Evolutionary conservation across 805 yeast species (phyloP), one percentile per base, ranked within the genome.

Genomic region (Millerozyma miso): DNA sequence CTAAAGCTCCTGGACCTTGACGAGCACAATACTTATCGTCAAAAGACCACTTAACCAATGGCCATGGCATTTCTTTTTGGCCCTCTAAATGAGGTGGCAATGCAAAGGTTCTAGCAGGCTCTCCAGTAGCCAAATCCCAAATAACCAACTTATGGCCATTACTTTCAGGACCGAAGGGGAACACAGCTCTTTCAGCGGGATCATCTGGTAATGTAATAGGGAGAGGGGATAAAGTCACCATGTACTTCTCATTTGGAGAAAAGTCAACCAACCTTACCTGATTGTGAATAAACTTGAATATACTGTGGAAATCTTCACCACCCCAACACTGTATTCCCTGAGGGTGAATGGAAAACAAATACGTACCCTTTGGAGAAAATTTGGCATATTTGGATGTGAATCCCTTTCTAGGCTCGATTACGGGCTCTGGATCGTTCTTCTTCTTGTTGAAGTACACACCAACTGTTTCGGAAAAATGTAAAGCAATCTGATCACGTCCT

Each of bases 301-400:
- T 71, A 55, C 85, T 77, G 49, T 76, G 80, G 60, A 88, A 88
- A 38, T 78, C 73, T 42, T 79, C 77, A 48, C 98, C 97, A 60
- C 98, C 99, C 95, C 97, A 93, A 19, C 91, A 79, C 63, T 88
- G 95, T 44, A 89, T 81, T 74, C 98, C 98, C 67, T 88, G 95
- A 40, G 88, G 88, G 67, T 91, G 97, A 55, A 89, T 76, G 1
- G 97, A 83, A 54, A 87, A 80, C 50, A 91, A 67, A 59, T 81
- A 90, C 10, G 91, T 81, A 65, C 99, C 99, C 67, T 81, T 82
- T 59, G 97, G 96, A 39, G 98, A 88, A 73, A 89, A 91, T 62
- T 83, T 82, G 55, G 88, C 86, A 55, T 83, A 89, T 48, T 88
- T 83, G 46, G 88, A 82, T 44, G 97, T 89, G 86, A 95, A 88